Evolutionary conservation across 176 grass and related monocot genomes (phyloP), one percentile per base, ranked within the genome.

Genomic region (Aechmea fasciata): DNA sequence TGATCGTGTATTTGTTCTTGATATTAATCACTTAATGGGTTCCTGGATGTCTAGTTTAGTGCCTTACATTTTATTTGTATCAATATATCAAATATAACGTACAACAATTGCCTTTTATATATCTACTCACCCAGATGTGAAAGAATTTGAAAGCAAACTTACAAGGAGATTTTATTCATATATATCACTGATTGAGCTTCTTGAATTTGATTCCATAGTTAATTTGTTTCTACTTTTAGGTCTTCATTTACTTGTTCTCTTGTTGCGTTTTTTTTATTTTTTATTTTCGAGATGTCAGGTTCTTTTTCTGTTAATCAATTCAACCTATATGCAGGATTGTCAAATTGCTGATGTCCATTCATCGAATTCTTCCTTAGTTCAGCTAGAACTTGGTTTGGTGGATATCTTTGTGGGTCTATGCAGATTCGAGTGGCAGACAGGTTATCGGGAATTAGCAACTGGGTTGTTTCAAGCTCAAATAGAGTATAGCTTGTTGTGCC

Each of bases 321-420:
- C 77, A n/a, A 52, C 28, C 74, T 25, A 62, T 28, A 19, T 13
- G 50, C 83, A 96, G 92, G 81, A 77, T 82, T 64, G n/a, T 77
- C 61, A 59, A 89, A 80, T 73, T 80, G 48, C 59, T 67, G 71
- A 77, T 74, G 20, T 68, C 14, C 73, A 85, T 59, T 25, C 69
- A 72, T 13, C 68, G 57, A 69, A 67, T 71, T 76, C 87, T 83
- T 83, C 83, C 29, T 73, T 96, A 72, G 65, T 77, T 78, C 73
- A 87, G 64, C 72, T 91, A 53, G 93, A 97, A 92, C 73, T 85
- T 78, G 93, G 93, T 79, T 57, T 92, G 67, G 84, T 86, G 69
- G 93, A 97, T 84, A 77, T 97, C 84, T 90, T 97, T 87, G 76
- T 90, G 64, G 87, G 90, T 57, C 75, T 92, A 18, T 97, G 93